A percentile compares a stretch with the other conserved stretches of the same genome.
Evolutionary conservation across 331 rosid species (phyloP).

Genomic region (Rosa hybrid): DNA sequence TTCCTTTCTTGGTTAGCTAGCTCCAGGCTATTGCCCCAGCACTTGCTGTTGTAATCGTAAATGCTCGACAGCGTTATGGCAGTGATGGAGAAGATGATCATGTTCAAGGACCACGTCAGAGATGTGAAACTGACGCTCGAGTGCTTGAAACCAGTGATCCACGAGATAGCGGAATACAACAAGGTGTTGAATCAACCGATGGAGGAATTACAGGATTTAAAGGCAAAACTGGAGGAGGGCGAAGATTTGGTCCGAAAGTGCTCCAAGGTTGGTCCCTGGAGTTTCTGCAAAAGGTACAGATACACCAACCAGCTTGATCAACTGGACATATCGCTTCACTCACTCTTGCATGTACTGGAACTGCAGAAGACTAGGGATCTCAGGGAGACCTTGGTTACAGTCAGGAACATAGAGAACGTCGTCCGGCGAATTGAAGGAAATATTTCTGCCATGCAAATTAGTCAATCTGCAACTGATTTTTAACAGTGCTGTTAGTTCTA

Average conservation of each 20-base stretch:
- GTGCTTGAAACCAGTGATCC: background rate
- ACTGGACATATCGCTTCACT: background rate
- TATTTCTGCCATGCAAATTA: background rate
- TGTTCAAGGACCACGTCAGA: background rate
- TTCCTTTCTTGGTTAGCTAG: background rate
- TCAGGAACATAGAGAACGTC: background rate
- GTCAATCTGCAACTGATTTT: background rate
- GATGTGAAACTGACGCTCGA: background rate
- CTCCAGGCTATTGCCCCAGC: background rate
- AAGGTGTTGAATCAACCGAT: background rate
- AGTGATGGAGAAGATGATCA: background rate
- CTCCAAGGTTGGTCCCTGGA: background rate
- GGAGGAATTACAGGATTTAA: background rate
- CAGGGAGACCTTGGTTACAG: background rate
- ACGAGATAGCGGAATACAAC: conserved; percentile 1
- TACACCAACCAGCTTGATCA: background rate
- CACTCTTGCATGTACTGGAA: background rate
- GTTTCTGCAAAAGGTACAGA: background rate
- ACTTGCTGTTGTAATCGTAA: background rate
- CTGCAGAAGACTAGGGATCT: background rate
- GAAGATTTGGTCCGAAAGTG: background rate
- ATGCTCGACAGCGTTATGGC: background rate
- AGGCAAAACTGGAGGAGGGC: background rate
- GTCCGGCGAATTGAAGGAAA: background rate
- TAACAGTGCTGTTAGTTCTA: too few species aligned